phyloP scores from a whole-genome alignment of 2,329 filamentous ascomycete species.

The Cytospora leucostoma region DNA sequence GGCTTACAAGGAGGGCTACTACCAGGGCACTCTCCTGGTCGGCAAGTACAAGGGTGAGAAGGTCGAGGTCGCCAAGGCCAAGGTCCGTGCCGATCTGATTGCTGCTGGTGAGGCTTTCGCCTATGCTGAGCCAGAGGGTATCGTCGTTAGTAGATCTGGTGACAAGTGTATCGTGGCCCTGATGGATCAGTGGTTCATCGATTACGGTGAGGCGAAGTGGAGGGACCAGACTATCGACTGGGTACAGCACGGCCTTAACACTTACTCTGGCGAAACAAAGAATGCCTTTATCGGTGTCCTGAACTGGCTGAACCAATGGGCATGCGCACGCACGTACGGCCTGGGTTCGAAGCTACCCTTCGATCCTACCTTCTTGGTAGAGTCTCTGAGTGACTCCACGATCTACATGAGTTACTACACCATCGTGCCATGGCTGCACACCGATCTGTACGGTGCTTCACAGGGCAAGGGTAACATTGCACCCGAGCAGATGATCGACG shows the following conservation, averaged over 20 bases:
- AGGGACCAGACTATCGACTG: slow-evolving; percentile 72
- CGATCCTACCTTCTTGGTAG: slow-evolving; percentile 88
- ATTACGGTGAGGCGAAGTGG: slow-evolving; percentile 93
- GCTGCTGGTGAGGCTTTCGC: slow-evolving; percentile 79
- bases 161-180: slow-evolving; percentile 93
- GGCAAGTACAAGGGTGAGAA: slow-evolving; percentile 87
- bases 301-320: slow-evolving; percentile 94
- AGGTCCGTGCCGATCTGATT: slow-evolving; percentile 77
- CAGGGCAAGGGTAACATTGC: slow-evolving; percentile 69
- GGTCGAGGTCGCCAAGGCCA: slow-evolving; percentile 83
- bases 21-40: slow-evolving; percentile 83
- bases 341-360: slow-evolving; percentile 93
- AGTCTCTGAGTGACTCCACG: slow-evolving; percentile 88
- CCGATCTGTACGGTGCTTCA: slow-evolving; percentile 80
- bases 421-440: slow-evolving; percentile 67
- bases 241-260: slow-evolving; percentile 74
- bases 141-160: slow-evolving; percentile 83
- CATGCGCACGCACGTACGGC: slow-evolving; percentile 87
- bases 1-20: slow-evolving; percentile 96
- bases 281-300: slow-evolving; percentile 83
- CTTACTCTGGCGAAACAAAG: slow-evolving; percentile 75
- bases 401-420: slow-evolving; percentile 88
- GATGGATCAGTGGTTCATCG: slow-evolving; percentile 97
- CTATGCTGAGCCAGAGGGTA: slow-evolving; percentile 90
- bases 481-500: slow-evolving; percentile 87